Percentiles rank a stretch among this genome's conserved stretches.
These are phyloP conservation scores for Diplotaxis tenuifolia DNA, from an alignment of 345 rosid genomes.

Conservation along the genomic window DNA sequence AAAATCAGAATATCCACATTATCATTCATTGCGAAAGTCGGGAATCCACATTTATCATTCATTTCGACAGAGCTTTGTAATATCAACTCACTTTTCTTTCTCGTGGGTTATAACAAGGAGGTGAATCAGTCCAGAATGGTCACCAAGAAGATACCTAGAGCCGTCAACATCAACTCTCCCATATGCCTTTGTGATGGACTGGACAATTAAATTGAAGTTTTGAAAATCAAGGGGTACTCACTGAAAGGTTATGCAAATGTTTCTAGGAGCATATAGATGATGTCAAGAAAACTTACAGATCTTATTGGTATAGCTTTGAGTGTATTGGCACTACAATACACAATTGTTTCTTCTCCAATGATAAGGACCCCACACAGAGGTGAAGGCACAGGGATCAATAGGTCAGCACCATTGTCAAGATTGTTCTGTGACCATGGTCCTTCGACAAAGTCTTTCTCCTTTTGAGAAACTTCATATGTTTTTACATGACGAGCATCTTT, in stretches of 20 bases:
- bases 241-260: constrained; percentile 5
- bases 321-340: constrained; percentile 80
- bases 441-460: constrained; percentile 57
- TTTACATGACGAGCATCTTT: constrained; percentile 95
- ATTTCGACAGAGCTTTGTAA: not conserved
- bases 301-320: constrained; percentile 79
- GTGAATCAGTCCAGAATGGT: constrained; percentile 80
- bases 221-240: constrained; percentile 5
- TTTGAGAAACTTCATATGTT: constrained; percentile 77
- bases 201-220: constrained; percentile 22
- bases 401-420: constrained; percentile 82
- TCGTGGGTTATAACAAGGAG: constrained; percentile 89
- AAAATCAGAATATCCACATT: constrained; percentile 2
- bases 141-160: constrained; percentile 91
- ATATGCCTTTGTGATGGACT: constrained; percentile 88
- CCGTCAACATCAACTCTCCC: constrained; percentile 97
- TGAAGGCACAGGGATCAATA: constrained; percentile 83
- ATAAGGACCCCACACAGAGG: constrained; percentile 92
- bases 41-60: not conserved
- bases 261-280: constrained; percentile 1
- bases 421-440: constrained; percentile 96
- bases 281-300: constrained; percentile 52
- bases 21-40: not conserved
- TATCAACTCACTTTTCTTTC: constrained; percentile 73
- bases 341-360: constrained; percentile 91